These are phyloP conservation scores for Penicillium vulpinum DNA, from an alignment of 2,329 filamentous ascomycete genomes.

Conservation along the genomic window DNA sequence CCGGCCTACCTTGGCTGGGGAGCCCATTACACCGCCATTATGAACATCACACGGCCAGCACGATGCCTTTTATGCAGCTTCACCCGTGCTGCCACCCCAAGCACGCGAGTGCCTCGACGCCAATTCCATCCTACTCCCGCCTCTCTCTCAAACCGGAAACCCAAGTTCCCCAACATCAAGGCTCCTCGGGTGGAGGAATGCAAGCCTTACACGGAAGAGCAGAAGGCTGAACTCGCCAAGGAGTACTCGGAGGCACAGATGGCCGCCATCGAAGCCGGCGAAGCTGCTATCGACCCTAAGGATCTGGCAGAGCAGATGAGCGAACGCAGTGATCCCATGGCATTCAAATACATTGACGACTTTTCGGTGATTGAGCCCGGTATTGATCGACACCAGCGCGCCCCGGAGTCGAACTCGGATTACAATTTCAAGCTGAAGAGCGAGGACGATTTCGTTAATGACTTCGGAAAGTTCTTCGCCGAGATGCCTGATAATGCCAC, in stretches of 20 bases:
- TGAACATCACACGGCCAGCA: constrained; percentile 52
- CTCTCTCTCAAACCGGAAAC: constrained; percentile 40
- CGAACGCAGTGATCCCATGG: constrained; percentile 70
- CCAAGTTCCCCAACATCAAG: constrained; percentile 43
- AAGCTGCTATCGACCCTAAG: constrained; percentile 69
- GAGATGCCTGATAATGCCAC: constrained; percentile 55
- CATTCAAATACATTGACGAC: constrained; percentile 76
- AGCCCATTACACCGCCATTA: constrained; percentile 34
- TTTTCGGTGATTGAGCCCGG: constrained; percentile 74
- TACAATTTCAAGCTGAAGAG: constrained; percentile 62
- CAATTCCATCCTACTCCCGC: constrained; percentile 50
- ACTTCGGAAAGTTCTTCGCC: constrained; percentile 52
- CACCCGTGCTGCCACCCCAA: constrained; percentile 41
- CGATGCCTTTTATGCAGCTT: constrained; percentile 54
- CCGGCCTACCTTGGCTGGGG: constrained; percentile 31
- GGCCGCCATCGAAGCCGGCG: constrained; percentile 76
- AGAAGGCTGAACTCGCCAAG: constrained; percentile 62
- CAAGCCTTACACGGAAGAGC: constrained; percentile 65
- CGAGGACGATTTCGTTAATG: constrained; percentile 61
- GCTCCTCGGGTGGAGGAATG: constrained; percentile 34
- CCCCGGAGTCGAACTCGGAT: constrained; percentile 53
- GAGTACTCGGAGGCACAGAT: constrained; percentile 81
- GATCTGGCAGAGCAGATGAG: constrained; percentile 74
- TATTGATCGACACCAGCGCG: constrained; percentile 67
- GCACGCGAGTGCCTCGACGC: constrained; percentile 47